These are phyloP conservation scores for Yarrowia deformans DNA, from an alignment of 805 yeast genomes.

Conservation along the genomic window DNA sequence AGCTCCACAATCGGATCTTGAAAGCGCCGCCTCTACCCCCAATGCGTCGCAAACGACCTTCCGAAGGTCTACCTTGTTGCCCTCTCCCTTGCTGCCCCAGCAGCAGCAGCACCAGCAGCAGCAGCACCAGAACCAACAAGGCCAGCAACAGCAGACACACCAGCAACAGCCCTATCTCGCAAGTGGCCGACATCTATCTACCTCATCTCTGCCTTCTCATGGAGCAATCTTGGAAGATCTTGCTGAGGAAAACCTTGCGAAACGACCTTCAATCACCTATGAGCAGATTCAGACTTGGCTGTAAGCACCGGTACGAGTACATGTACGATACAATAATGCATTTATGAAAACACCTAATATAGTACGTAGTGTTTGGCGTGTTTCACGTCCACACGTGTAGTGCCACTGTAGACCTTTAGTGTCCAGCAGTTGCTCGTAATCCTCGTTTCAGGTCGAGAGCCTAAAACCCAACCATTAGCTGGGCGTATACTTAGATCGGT, in stretches of 20 bases:
- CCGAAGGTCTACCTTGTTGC: slow-evolving; percentile 42
- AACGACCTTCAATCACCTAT: not conserved
- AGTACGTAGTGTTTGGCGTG: not conserved
- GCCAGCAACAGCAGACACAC: slow-evolving; percentile 1
- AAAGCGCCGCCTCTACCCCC: slow-evolving; percentile 32
- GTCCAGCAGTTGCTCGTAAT: no score
- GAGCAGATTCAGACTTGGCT: slow-evolving; percentile 23
- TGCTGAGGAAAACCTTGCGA: slow-evolving; percentile 38
- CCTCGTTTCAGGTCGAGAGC: not conserved
- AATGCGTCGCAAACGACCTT: slow-evolving; percentile 3
- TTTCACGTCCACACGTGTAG: not conserved
- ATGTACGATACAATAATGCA: slow-evolving; percentile 19
- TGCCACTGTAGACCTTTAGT: not conserved
- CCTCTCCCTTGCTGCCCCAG: slow-evolving; percentile 41
- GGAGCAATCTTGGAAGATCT: slow-evolving; percentile 40
- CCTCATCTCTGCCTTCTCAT: slow-evolving; percentile 33
- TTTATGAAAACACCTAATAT: not conserved
- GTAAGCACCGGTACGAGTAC: not conserved
- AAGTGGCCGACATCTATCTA: slow-evolving; percentile 22
- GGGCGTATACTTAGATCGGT: no score
- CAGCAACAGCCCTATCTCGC: slow-evolving; percentile 11
- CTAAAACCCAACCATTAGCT: no score
- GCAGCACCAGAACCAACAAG: not conserved
- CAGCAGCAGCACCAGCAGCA: slow-evolving; percentile 20
- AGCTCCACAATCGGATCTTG: slow-evolving; percentile 7